phyloP scores from a whole-genome alignment of 306 rosid genomes.

The Sicyos edulis region DNA sequence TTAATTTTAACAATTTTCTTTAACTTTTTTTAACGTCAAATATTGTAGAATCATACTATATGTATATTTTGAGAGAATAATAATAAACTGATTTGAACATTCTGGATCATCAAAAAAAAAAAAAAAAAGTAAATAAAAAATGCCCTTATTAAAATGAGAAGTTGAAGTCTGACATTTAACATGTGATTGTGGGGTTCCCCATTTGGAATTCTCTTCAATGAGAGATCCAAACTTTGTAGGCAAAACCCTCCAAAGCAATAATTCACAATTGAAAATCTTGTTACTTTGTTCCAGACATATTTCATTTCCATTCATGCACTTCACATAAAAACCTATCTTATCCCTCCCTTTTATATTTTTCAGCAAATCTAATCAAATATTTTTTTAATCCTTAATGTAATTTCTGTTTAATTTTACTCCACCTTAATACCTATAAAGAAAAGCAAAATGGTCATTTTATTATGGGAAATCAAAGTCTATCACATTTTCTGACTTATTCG shows the following conservation, averaged over 20 bases:
- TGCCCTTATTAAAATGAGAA: neutral
- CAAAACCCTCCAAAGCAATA: conserved; percentile 4
- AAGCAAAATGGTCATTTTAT: too few species aligned
- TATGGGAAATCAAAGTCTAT: too few species aligned
- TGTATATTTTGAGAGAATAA: too few species aligned
- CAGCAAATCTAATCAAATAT: conserved; percentile 3
- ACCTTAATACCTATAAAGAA: too few species aligned
- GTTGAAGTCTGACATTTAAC: conserved; percentile 56
- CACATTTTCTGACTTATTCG: too few species aligned
- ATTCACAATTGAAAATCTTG: neutral
- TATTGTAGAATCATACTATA: too few species aligned
- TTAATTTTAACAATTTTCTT: too few species aligned
- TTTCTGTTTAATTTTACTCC: neutral
- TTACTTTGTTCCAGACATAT: conserved; percentile 5
- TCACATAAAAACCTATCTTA: neutral
- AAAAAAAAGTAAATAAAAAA: too few species aligned
- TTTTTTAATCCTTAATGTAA: neutral
- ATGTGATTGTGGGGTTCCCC: conserved; percentile 65
- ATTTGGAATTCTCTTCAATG: conserved; percentile 3
- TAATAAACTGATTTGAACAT: too few species aligned
- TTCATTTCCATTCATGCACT: conserved; percentile 14
- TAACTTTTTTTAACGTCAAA: too few species aligned
- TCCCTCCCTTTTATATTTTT: neutral
- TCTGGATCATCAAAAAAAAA: too few species aligned
- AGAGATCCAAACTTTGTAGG: conserved; percentile 27